Conservation (phyloP, 164 flowering plant genomes). For the Magnolia officinalis region DNA sequence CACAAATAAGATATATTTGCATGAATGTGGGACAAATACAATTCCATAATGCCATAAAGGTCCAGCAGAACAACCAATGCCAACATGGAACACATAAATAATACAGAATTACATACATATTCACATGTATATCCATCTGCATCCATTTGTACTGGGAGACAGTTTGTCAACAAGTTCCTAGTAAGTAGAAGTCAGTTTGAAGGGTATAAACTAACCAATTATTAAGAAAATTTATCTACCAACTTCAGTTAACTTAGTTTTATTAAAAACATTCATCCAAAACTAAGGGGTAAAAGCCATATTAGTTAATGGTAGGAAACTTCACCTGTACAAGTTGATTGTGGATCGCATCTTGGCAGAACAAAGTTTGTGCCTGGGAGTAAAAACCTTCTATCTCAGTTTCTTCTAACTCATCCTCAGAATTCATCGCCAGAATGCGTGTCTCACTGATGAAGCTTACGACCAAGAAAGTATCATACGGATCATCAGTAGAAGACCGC, state of each 20-base stretch:
- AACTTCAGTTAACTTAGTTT: too few species aligned
- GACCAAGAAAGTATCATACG: conserved; percentile 87
- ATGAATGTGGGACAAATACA: background rate
- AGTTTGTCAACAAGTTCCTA: too few species aligned
- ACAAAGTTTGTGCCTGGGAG: conserved; percentile 83
- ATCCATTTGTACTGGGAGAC: too few species aligned
- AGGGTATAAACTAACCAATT: too few species aligned
- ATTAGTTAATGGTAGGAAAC: background rate
- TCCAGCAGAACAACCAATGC: background rate
- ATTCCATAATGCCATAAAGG: background rate
- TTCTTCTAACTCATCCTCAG: conserved; percentile 94
- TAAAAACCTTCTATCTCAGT: conserved; percentile 94
- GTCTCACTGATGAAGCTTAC: conserved; percentile 97
- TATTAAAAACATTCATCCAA: background rate
- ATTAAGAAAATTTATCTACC: too few species aligned
- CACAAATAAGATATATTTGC: too few species aligned
- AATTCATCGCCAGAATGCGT: conserved; percentile 90
- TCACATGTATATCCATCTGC: too few species aligned
- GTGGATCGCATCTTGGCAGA: conserved; percentile 84
- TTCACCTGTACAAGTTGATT: conserved; percentile 90
- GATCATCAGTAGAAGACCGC: conserved; percentile 85
- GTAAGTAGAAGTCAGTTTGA: too few species aligned
- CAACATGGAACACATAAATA: background rate
- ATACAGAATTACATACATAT: background rate
- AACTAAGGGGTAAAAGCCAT: background rate